Conservation (phyloP, 495 filamentous ascomycete genomes). For the Aspergillus affinis region DNA sequence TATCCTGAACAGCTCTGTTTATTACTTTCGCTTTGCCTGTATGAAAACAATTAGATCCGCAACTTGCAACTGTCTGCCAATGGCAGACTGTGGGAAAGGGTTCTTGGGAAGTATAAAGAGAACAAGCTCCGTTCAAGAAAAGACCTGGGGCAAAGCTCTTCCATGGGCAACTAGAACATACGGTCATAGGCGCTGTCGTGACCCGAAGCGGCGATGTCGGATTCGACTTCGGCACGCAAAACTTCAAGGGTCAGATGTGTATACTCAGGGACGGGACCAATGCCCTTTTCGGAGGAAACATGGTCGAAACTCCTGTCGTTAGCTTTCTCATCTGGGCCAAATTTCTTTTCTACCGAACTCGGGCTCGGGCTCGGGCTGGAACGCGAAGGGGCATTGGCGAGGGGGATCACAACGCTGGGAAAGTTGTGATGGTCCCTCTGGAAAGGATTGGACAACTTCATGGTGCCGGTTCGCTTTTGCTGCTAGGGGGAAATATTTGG, state of each 20-base stretch:
- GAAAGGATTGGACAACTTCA: slow-evolving; percentile 50
- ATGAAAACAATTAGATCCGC: slow-evolving; percentile 16
- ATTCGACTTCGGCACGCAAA: slow-evolving; percentile 49
- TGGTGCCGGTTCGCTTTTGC: slow-evolving; percentile 24
- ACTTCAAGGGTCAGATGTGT: slow-evolving; percentile 45
- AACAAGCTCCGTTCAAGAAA: background rate
- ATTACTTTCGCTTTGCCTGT: slow-evolving; percentile 50
- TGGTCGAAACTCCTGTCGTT: slow-evolving; percentile 31
- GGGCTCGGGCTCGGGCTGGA: slow-evolving; percentile 20
- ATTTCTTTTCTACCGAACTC: slow-evolving; percentile 28
- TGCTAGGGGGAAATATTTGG: slow-evolving; percentile 22
- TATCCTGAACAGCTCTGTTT: slow-evolving; percentile 65
- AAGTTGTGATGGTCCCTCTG: slow-evolving; percentile 48
- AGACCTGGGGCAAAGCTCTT: background rate
- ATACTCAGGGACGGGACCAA: slow-evolving; percentile 25
- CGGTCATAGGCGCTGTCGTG: slow-evolving; percentile 54
- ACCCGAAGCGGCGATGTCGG: slow-evolving; percentile 43
- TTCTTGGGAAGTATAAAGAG: background rate
- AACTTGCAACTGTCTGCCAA: slow-evolving; percentile 2
- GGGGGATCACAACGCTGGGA: slow-evolving; percentile 52
- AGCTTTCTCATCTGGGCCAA: slow-evolving; percentile 24
- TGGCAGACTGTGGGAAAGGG: background rate
- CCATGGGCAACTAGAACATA: slow-evolving; percentile 33
- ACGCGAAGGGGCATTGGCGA: slow-evolving; percentile 42
- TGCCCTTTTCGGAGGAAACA: slow-evolving; percentile 31